Percentiles rank a stretch among this genome's conserved stretches.
These are phyloP conservation scores for Trichosanthes cucumerina DNA, from an alignment of 306 rosid species.

Conservation along the genomic window DNA sequence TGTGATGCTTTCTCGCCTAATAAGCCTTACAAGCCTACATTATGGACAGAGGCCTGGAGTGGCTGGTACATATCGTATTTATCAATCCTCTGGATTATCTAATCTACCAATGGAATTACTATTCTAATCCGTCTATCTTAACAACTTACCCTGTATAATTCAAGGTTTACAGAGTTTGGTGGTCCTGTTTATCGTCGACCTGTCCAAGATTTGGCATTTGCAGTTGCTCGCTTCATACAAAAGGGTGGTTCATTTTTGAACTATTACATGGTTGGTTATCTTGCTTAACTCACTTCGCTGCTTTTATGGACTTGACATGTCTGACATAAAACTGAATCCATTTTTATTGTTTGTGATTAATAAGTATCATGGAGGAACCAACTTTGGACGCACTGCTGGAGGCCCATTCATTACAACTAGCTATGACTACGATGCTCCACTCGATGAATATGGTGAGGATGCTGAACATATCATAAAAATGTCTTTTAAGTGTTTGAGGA, in stretches of 20 bases:
- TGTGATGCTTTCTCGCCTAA: slow-evolving; percentile 84
- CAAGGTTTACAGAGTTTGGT: slow-evolving; percentile 91
- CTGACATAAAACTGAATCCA: background rate
- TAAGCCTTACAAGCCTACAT: slow-evolving; percentile 77
- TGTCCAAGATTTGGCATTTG: slow-evolving; percentile 87
- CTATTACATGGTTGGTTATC: slow-evolving; percentile 82
- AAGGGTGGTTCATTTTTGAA: slow-evolving; percentile 75
- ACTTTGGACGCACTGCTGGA: slow-evolving; percentile 94
- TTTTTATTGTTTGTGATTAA: slow-evolving; percentile 9
- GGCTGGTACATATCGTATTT: slow-evolving; percentile 56
- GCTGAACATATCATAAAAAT: background rate
- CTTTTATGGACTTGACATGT: slow-evolving; percentile 1
- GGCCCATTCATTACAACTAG: slow-evolving; percentile 93
- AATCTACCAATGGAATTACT: slow-evolving; percentile 7
- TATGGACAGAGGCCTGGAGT: slow-evolving; percentile 98
- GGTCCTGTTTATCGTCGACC: slow-evolving; percentile 65
- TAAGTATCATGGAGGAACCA: slow-evolving; percentile 99
- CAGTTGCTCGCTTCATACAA: slow-evolving; percentile 84
- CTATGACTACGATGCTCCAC: slow-evolving; percentile 92
- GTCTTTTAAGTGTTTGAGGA: background rate
- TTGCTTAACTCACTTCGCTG: slow-evolving; percentile 12
- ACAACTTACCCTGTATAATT: background rate
- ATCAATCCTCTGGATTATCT: background rate
- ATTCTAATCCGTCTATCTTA: slow-evolving; percentile 7
- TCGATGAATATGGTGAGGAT: slow-evolving; percentile 86